These are phyloP conservation scores for Acanthamoeba healyi DNA, from an alignment of 208 protist genomes.

Conservation along the genomic window DNA sequence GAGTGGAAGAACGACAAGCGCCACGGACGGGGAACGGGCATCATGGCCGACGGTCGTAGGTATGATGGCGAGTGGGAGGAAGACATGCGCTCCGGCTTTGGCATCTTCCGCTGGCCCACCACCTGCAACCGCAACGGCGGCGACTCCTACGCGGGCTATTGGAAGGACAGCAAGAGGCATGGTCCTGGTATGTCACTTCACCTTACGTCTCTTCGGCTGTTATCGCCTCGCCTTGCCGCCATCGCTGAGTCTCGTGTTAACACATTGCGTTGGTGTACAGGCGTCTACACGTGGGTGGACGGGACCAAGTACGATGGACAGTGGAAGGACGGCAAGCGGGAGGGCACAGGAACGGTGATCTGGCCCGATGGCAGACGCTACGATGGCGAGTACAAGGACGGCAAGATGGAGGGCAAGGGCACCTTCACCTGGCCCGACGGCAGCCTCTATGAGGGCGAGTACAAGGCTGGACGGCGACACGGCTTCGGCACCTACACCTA, in stretches of 20 bases:
- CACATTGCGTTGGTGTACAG: constrained; percentile 78
- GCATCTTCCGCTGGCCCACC: constrained; percentile 59
- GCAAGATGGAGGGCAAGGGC: constrained; percentile 82
- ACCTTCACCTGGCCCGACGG: constrained; percentile 78
- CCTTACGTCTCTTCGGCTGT: background rate
- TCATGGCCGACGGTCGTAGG: background rate
- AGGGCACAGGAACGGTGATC: constrained; percentile 78
- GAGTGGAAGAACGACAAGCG: constrained; percentile 42
- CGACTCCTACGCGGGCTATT: constrained; percentile 33
- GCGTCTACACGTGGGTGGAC: constrained; percentile 39
- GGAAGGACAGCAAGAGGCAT: constrained; percentile 33
- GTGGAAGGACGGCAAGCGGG: constrained; percentile 77
- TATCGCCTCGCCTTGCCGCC: constrained; percentile 1
- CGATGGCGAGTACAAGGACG: constrained; percentile 79
- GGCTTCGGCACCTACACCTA: constrained; percentile 60
- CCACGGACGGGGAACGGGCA: background rate
- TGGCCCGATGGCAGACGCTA: constrained; percentile 78
- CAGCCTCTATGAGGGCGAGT: constrained; percentile 79
- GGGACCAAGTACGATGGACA: constrained; percentile 78
- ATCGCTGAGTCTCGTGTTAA: too few relatives aligned
- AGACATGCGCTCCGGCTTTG: constrained; percentile 68
- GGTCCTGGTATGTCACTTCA: background rate
- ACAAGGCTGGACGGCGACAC: constrained; percentile 26
- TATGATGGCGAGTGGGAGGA: constrained; percentile 63
- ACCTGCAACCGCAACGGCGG: constrained; percentile 65